Evolutionary conservation across 345 rosid species (phyloP).

Genomic region (Schrenkiella parvula): DNA sequence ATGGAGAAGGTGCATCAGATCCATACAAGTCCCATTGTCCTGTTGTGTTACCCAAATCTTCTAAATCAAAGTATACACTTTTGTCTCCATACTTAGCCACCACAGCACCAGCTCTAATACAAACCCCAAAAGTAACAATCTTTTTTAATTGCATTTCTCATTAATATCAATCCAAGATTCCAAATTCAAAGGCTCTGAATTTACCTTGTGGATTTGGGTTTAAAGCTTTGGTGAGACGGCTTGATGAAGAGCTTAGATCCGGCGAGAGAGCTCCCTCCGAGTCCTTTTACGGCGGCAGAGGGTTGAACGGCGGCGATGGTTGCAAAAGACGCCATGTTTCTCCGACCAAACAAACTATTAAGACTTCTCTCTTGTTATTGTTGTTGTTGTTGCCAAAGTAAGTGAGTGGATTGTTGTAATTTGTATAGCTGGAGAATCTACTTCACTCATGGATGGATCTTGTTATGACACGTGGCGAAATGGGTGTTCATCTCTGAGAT

Average conservation of each 20-base stretch:
- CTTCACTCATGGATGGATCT: constrained; percentile 36
- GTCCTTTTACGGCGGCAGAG: constrained; percentile 58
- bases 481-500: constrained; percentile 39
- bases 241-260: constrained; percentile 73
- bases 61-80: constrained; percentile 95
- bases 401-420: constrained; percentile 11
- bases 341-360: constrained; percentile 2
- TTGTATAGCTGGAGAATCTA: constrained; percentile 27
- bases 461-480: constrained; percentile 57
- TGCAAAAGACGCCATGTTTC: constrained; percentile 76
- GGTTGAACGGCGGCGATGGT: constrained; percentile 60
- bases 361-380: neutral
- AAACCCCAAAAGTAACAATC: neutral
- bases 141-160: neutral
- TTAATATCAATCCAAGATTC: constrained; percentile 9
- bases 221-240: constrained; percentile 56
- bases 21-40: constrained; percentile 97
- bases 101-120: constrained; percentile 52
- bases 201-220: constrained; percentile 41
- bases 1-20: constrained; percentile 96
- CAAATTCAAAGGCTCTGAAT: neutral
- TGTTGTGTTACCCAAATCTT: constrained; percentile 94
- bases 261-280: constrained; percentile 58
- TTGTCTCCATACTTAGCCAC: constrained; percentile 94
- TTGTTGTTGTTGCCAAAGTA: neutral